Evolutionary conservation across 805 yeast species (phyloP).

Genomic region (Pichia kluyveri): DNA sequence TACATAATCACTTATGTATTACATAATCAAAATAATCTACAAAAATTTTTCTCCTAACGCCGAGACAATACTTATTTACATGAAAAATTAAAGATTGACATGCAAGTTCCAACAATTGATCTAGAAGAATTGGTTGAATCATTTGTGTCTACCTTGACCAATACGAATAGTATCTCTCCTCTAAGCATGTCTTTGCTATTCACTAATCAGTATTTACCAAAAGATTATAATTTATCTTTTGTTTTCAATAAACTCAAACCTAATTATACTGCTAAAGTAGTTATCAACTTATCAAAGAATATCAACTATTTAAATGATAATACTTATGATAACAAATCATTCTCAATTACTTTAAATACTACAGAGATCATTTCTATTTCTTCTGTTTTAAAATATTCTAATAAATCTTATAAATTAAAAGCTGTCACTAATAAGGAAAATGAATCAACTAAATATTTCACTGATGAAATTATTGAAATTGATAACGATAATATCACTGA

Average conservation of each 20-base stretch:
- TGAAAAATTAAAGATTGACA: too few relatives aligned
- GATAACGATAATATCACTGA: not conserved
- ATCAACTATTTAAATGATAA: slow-evolving; percentile 9
- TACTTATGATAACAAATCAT: slow-evolving; percentile 2
- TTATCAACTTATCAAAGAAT: slow-evolving; percentile 26
- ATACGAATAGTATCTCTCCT: too few relatives aligned
- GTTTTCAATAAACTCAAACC: slow-evolving; percentile 33
- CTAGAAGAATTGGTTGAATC: too few relatives aligned
- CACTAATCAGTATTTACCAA: slow-evolving; percentile 29
- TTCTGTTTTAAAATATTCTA: slow-evolving; percentile 13
- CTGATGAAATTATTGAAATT: slow-evolving; percentile 16
- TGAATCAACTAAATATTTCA: slow-evolving; percentile 26
- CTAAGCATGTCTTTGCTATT: slow-evolving; percentile 17
- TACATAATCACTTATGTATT: too few relatives aligned
- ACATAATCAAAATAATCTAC: too few relatives aligned
- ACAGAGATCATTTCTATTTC: slow-evolving; percentile 31
- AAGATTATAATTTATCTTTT: slow-evolving; percentile 28
- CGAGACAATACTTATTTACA: too few relatives aligned
- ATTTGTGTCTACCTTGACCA: too few relatives aligned
- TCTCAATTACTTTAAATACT: slow-evolving; percentile 31
- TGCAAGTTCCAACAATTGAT: too few relatives aligned
- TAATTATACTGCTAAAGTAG: slow-evolving; percentile 33
- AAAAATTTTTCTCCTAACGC: too few relatives aligned
- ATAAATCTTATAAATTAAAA: slow-evolving; percentile 5
- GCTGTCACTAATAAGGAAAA: slow-evolving; percentile 26